Conservation (phyloP, 192 early-diverging fungal species). For the Mortierella hygrophila region DNA sequence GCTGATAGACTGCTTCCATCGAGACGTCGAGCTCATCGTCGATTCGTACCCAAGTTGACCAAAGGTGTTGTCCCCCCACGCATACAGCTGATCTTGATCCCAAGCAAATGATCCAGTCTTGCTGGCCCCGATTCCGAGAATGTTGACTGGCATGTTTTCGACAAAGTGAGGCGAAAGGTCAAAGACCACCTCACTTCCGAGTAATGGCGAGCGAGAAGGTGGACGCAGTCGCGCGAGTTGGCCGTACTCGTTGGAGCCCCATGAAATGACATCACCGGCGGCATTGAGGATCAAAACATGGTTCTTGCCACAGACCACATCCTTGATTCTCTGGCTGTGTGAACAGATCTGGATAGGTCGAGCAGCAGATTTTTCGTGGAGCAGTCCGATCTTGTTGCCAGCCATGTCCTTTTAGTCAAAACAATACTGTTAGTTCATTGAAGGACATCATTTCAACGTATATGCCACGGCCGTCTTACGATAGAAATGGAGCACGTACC, state of each 20-base stretch:
- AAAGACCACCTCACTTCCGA: not conserved
- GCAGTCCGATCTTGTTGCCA: conserved; percentile 9
- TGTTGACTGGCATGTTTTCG: conserved; percentile 15
- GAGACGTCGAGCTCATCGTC: not conserved
- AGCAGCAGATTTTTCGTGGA: conserved; percentile 2
- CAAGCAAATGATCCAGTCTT: conserved; percentile 45
- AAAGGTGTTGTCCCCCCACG: conserved; percentile 45
- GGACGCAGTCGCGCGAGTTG: conserved; percentile 19
- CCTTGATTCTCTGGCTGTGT: conserved; percentile 10
- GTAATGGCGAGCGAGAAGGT: not conserved
- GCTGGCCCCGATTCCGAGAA: conserved; percentile 35
- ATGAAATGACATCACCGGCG: conserved; percentile 38
- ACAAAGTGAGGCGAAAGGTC: conserved; percentile 41
- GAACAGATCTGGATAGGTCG: conserved; percentile 29
- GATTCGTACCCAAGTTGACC: conserved; percentile 27
- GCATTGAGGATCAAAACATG: conserved; percentile 34
- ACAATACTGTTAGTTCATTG: not conserved
- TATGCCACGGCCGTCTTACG: not conserved
- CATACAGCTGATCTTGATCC: conserved; percentile 39
- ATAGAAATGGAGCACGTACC: not conserved
- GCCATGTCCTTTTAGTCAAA: conserved; percentile 12
- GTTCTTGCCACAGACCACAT: conserved; percentile 38
- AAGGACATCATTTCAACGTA: not conserved
- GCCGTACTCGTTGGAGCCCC: conserved; percentile 31
- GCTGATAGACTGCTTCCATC: not conserved